Evolutionary conservation across 2,329 filamentous ascomycete genomes (phyloP).

Genomic region (Exophiala sp.): DNA sequence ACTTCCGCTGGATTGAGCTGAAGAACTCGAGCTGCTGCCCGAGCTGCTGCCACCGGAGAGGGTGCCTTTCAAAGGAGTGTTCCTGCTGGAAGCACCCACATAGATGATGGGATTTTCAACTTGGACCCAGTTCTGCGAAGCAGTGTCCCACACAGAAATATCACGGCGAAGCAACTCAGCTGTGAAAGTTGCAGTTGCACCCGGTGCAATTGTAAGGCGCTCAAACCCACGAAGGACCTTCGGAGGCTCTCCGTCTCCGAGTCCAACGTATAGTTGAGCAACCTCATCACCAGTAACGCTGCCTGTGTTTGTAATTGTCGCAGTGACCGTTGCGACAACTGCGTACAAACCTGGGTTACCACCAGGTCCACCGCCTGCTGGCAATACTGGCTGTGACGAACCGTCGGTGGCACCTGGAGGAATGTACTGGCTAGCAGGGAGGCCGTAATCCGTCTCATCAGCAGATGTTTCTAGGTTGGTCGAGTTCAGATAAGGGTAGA

Average conservation of each 20-base stretch:
- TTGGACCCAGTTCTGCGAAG: conserved; percentile 78
- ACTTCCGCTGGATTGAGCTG: neutral
- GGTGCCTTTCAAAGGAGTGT: conserved; percentile 47
- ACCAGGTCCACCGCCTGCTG: conserved; percentile 57
- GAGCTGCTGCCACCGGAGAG: conserved; percentile 29
- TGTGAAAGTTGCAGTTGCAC: conserved; percentile 63
- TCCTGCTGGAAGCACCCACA: conserved; percentile 59
- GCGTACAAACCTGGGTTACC: conserved; percentile 58
- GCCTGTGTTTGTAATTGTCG: conserved; percentile 52
- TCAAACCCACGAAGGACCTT: conserved; percentile 76
- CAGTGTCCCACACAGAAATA: conserved; percentile 80
- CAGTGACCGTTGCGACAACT: conserved; percentile 47
- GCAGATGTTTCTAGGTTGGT: conserved; percentile 53
- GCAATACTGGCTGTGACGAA: conserved; percentile 53
- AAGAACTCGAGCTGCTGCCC: neutral
- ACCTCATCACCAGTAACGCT: conserved; percentile 50
- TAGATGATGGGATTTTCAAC: conserved; percentile 53
- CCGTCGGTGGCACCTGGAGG: conserved; percentile 51
- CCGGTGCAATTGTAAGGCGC: conserved; percentile 67
- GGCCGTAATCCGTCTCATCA: conserved; percentile 53
- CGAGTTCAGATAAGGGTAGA: conserved; percentile 63
- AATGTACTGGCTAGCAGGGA: conserved; percentile 47
- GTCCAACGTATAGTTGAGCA: conserved; percentile 65
- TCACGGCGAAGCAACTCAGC: conserved; percentile 73
- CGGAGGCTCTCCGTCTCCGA: conserved; percentile 71